phyloP scores from a whole-genome alignment of 306 rosid species.

The Lotus japonicus region DNA sequence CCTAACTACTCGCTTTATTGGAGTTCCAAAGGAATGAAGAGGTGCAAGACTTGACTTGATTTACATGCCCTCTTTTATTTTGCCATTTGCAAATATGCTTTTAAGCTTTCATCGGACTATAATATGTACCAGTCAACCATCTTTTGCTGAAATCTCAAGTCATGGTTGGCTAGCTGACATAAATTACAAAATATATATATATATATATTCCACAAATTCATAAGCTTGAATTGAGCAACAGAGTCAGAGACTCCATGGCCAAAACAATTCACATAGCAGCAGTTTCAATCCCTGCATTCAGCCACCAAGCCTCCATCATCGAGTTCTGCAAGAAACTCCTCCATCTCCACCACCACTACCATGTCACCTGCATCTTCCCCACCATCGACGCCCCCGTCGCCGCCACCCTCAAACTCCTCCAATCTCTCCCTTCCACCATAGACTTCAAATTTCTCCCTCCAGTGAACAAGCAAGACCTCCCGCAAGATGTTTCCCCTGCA shows the following conservation, averaged over 20 bases:
- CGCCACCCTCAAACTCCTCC: conserved; percentile 5
- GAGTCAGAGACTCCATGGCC: conserved; percentile 13
- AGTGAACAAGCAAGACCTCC: background rate
- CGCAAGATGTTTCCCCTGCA: background rate
- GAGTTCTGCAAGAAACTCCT: conserved; percentile 23
- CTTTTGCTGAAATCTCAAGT: background rate
- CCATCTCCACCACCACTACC: conserved; percentile 10
- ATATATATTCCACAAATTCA: background rate
- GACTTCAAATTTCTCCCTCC: conserved; percentile 26
- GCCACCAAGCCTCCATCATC: conserved; percentile 26
- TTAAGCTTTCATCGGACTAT: too few species aligned
- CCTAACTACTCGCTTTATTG: too few species aligned
- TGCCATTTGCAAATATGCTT: too few species aligned
- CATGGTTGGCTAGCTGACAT: background rate
- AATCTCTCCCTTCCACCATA: conserved; percentile 15
- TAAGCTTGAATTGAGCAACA: background rate
- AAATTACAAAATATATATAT: too few species aligned
- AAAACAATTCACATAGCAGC: conserved; percentile 20
- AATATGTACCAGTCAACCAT: too few species aligned
- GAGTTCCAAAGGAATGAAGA: too few species aligned
- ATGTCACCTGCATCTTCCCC: conserved; percentile 31
- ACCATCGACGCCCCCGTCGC: background rate
- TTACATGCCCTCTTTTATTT: too few species aligned
- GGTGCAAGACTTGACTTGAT: too few species aligned
- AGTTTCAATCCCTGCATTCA: conserved; percentile 11